Percentiles rank a stretch among this genome's conserved stretches.
phyloP scores from a whole-genome alignment of 1,139 yeast species.

The Meyerozyma guilliermondii region DNA sequence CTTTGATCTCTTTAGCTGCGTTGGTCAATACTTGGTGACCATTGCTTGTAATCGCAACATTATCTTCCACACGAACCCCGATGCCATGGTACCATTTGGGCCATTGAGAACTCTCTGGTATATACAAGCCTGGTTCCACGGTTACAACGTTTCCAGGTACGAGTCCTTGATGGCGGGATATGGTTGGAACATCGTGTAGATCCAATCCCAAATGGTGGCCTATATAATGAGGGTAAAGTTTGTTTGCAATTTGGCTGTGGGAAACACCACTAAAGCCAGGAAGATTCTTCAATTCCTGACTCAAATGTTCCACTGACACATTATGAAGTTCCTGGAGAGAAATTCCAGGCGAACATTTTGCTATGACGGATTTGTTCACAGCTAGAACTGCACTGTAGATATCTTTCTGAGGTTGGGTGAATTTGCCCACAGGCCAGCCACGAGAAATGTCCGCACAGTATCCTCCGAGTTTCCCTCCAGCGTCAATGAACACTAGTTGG shows the following conservation, averaged over 20 bases:
- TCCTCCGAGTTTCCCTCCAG: conserved; percentile 92
- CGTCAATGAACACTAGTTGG: conserved; percentile 89
- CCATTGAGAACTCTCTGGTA: conserved; percentile 64
- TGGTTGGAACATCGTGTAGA: conserved; percentile 76
- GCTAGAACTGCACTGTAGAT: conserved; percentile 82
- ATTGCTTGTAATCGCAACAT: conserved; percentile 36
- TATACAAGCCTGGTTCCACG: conserved; percentile 90
- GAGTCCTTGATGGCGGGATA: conserved; percentile 47
- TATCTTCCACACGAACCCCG: conserved; percentile 94
- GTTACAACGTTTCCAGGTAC: conserved; percentile 74
- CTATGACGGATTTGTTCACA: conserved; percentile 77
- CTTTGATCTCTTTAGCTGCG: neutral
- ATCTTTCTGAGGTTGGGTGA: conserved; percentile 75
- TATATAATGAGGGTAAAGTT: conserved; percentile 85
- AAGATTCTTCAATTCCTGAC: conserved; percentile 60
- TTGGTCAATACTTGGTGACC: neutral
- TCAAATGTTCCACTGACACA: conserved; percentile 53
- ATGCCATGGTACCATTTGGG: conserved; percentile 83
- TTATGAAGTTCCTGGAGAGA: conserved; percentile 78
- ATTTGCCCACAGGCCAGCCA: conserved; percentile 87
- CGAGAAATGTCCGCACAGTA: conserved; percentile 95
- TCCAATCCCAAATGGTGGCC: conserved; percentile 96
- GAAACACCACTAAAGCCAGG: conserved; percentile 56
- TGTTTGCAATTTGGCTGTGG: conserved; percentile 46
- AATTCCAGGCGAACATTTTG: conserved; percentile 47